Evolutionary conservation across 352 stramenopile genomes (phyloP).

Genomic region (Globisporangium rhizosaccharum): DNA sequence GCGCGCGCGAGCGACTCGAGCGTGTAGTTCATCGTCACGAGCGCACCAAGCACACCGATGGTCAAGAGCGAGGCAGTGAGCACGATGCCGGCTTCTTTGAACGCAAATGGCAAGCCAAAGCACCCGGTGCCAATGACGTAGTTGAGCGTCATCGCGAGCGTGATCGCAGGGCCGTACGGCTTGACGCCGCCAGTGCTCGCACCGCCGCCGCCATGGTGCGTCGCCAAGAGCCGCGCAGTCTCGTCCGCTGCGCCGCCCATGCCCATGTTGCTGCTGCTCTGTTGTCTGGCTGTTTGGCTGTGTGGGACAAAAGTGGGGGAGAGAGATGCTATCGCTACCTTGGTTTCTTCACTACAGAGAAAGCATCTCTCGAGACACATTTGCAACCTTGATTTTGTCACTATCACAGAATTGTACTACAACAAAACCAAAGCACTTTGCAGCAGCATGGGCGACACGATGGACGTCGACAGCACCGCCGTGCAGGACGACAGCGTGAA

Average conservation of each 20-base stretch:
- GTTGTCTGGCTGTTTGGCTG: neutral
- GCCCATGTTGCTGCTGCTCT: constrained; percentile 2
- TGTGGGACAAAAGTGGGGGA: neutral
- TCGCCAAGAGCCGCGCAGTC: constrained; percentile 23
- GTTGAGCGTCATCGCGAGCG: constrained; percentile 81
- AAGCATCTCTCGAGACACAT: too few species aligned
- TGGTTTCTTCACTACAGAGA: too few species aligned
- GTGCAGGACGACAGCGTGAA: constrained; percentile 9
- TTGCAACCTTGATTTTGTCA: constrained; percentile 1
- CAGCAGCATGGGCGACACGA: constrained; percentile 8
- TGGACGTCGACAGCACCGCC: constrained; percentile 9
- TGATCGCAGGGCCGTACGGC: constrained; percentile 61
- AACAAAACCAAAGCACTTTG: neutral
- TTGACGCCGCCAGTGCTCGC: constrained; percentile 29
- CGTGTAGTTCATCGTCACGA: constrained; percentile 88
- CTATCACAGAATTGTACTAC: neutral
- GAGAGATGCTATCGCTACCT: too few species aligned
- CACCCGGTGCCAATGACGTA: constrained; percentile 85
- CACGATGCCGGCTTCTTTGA: constrained; percentile 62
- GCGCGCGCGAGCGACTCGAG: constrained; percentile 73
- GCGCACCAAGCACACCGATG: constrained; percentile 48
- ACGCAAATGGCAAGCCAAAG: constrained; percentile 79
- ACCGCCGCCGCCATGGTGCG: constrained; percentile 8
- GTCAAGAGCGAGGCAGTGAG: constrained; percentile 60
- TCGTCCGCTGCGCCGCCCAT: constrained; percentile 14